Percentiles rank a stretch among this genome's conserved stretches.
phyloP scores from a whole-genome alignment of 352 stramenopile genomes.

The Globisporangium okanoganense region DNA sequence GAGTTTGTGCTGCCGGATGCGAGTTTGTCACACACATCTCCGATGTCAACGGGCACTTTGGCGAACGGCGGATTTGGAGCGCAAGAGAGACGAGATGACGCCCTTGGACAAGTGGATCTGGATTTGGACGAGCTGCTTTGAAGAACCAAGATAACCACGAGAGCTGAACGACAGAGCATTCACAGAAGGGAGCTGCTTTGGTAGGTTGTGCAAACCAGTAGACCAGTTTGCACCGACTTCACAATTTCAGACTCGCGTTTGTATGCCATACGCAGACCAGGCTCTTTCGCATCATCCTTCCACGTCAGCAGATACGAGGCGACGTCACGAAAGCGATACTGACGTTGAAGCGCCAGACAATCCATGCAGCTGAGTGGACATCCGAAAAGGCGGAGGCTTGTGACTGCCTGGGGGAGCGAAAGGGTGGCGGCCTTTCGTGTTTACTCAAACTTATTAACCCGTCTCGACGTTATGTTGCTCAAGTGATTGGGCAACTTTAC shows the following conservation, averaged over 20 bases:
- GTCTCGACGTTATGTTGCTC: too few species aligned
- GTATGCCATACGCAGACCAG: too few species aligned
- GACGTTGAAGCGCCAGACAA: background rate
- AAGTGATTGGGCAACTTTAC: too few species aligned
- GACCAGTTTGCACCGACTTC: background rate
- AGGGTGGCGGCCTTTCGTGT: too few species aligned
- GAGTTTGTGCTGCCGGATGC: conserved; percentile 14
- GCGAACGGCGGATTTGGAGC: background rate
- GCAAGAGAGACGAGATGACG: background rate
- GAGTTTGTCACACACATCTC: background rate
- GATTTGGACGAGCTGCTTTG: background rate
- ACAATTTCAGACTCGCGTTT: too few species aligned
- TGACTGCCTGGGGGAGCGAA: too few species aligned
- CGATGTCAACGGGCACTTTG: background rate
- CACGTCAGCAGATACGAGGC: background rate
- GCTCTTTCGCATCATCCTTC: too few species aligned
- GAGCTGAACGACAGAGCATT: background rate
- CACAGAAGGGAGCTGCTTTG: background rate
- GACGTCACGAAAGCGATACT: background rate
- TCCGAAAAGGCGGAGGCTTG: too few species aligned
- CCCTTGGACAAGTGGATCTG: background rate
- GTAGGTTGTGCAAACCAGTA: background rate
- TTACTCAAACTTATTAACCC: too few species aligned
- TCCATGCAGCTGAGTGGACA: background rate
- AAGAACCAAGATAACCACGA: background rate